A percentile compares a stretch with the other conserved stretches of the same genome.
These are phyloP conservation scores for Suillus decipiens DNA, from an alignment of 768 basidiomycete genomes.

Conservation along the genomic window DNA sequence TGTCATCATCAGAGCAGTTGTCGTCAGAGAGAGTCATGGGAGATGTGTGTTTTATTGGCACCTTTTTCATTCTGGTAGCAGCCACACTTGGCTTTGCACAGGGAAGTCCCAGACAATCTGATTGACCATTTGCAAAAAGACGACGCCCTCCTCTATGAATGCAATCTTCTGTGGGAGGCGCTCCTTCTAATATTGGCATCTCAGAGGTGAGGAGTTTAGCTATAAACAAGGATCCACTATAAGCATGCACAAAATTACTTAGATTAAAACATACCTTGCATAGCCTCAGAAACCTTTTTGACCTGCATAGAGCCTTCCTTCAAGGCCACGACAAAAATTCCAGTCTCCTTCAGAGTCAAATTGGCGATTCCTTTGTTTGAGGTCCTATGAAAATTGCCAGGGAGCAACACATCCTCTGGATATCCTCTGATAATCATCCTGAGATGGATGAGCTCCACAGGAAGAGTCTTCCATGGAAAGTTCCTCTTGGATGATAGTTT, in stretches of 20 bases:
- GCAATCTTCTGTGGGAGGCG: neutral
- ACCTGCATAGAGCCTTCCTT: neutral
- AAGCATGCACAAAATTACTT: neutral
- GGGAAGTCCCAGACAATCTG: neutral
- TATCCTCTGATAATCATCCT: slow-evolving; percentile 2
- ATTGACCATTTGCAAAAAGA: neutral
- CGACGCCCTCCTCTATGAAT: neutral
- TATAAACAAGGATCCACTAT: neutral
- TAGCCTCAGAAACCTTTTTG: neutral
- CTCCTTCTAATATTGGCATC: neutral
- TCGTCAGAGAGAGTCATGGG: neutral
- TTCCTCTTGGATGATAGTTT: neutral
- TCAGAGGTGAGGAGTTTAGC: neutral
- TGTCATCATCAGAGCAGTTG: neutral
- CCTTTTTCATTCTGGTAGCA: neutral
- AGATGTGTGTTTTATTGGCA: neutral
- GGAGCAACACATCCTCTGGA: slow-evolving; percentile 4
- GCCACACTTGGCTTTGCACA: neutral
- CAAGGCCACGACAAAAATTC: neutral
- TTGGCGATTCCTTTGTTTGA: neutral
- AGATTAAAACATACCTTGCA: neutral
- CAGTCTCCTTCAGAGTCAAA: neutral
- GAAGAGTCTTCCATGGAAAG: slow-evolving; percentile 10
- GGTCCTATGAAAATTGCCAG: neutral
- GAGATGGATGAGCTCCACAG: neutral